phyloP scores from a whole-genome alignment of 78 protist species.

The Trichosphaerium sp. region DNA sequence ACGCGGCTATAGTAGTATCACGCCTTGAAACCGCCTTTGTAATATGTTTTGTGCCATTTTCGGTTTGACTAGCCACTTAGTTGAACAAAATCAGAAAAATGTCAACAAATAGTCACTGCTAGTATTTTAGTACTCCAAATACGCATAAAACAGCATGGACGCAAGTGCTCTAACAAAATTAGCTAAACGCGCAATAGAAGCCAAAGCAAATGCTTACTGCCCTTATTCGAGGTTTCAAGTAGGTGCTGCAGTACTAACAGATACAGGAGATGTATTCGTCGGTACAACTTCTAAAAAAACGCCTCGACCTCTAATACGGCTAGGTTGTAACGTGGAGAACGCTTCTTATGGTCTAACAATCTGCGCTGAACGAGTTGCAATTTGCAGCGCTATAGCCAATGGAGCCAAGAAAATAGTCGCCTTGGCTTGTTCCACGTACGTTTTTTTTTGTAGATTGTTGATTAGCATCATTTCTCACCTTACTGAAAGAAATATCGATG shows the following conservation, averaged over 20 bases:
- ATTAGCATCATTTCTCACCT: no score
- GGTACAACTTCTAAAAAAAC: constrained; percentile 4
- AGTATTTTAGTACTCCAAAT: no score
- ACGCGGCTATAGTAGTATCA: no score
- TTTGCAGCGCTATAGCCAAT: constrained; percentile 57
- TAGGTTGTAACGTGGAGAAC: constrained; percentile 81
- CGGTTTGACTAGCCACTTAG: no score
- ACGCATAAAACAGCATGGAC: no score
- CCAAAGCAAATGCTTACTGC: constrained; percentile 26
- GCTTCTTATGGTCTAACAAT: constrained; percentile 70
- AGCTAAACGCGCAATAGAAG: neutral
- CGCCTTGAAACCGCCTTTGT: no score
- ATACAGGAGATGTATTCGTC: constrained; percentile 1
- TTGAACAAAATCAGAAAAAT: no score
- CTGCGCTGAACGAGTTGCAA: constrained; percentile 81
- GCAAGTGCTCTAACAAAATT: constrained; percentile 18
- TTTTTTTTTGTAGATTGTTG: neutral
- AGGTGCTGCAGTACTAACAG: constrained; percentile 60
- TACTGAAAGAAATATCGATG: constrained; percentile 47
- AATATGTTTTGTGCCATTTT: no score
- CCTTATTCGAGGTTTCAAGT: constrained; percentile 68
- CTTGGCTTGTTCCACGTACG: constrained; percentile 48
- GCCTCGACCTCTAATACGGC: neutral
- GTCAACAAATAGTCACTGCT: no score
- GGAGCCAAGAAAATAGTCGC: constrained; percentile 42